These are phyloP conservation scores for Vaccinium darrowii DNA, from an alignment of 148 eudicot genomes.

Conservation along the genomic window DNA sequence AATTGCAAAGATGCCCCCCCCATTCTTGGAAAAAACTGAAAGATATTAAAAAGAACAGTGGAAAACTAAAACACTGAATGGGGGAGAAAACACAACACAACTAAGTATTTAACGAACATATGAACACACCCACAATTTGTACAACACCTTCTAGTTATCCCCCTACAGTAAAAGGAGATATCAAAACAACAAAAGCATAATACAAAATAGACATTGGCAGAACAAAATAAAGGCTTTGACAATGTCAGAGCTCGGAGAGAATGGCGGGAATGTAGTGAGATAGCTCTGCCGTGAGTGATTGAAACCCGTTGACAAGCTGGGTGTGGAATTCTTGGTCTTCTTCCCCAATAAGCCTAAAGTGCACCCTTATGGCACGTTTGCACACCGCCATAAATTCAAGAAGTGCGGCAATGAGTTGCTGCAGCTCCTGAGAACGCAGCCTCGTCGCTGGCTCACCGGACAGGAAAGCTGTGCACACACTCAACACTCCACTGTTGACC, in stretches of 20 bases:
- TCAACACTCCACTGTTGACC: slow-evolving; percentile 98
- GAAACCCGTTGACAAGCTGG: slow-evolving; percentile 96
- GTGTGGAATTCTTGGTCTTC: slow-evolving; percentile 99
- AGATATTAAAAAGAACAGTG: neutral
- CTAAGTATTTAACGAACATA: neutral
- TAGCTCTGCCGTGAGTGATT: slow-evolving; percentile 94
- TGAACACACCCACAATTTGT: slow-evolving; percentile 1
- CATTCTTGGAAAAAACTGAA: neutral
- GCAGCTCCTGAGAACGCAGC: slow-evolving; percentile 93
- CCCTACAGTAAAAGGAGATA: neutral
- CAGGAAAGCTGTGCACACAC: slow-evolving; percentile 97
- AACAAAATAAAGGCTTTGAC: neutral
- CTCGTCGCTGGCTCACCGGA: slow-evolving; percentile 99
- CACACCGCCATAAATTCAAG: slow-evolving; percentile 99
- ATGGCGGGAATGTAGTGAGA: slow-evolving; percentile 99
- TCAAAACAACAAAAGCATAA: slow-evolving; percentile 3
- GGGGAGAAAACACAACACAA: neutral
- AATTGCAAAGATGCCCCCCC: neutral
- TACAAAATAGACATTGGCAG: slow-evolving; percentile 10
- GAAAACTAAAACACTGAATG: neutral
- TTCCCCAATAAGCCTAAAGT: slow-evolving; percentile 93
- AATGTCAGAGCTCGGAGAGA: slow-evolving; percentile 77
- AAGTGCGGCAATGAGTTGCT: slow-evolving; percentile 96
- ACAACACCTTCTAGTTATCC: neutral
- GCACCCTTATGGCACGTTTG: slow-evolving; percentile 94